Percentiles rank a stretch among this genome's conserved stretches.
Evolutionary conservation across 768 basidiomycete species (phyloP).

Genomic region (Phylloporus sp.): DNA sequence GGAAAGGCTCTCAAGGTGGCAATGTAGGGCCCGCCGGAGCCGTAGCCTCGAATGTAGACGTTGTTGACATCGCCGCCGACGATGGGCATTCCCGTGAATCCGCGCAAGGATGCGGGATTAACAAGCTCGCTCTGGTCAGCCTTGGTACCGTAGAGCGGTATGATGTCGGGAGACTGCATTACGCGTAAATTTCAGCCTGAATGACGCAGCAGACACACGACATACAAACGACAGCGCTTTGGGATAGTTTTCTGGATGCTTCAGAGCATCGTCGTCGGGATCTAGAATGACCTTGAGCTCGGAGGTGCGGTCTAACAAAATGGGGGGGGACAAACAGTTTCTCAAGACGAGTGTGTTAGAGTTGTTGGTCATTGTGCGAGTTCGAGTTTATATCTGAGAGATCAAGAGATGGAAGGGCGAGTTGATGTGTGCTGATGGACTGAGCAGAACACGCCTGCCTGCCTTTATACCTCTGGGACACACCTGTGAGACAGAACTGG

Average conservation of each 20-base stretch:
- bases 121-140: background rate
- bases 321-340: background rate
- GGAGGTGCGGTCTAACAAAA: background rate
- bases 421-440: background rate
- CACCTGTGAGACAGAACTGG: background rate
- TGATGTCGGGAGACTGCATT: slow-evolving; percentile 3
- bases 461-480: slow-evolving; percentile 2
- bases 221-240: slow-evolving; percentile 1
- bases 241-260: background rate
- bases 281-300: background rate
- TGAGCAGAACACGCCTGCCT: background rate
- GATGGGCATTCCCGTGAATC: slow-evolving; percentile 4
- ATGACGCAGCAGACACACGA: background rate
- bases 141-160: slow-evolving; percentile 1
- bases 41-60: slow-evolving; percentile 5
- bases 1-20: slow-evolving; percentile 4
- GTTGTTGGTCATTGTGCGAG: background rate
- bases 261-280: slow-evolving; percentile 1
- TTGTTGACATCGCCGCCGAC: slow-evolving; percentile 4
- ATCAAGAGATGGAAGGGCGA: background rate
- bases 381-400: background rate
- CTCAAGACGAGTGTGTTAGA: background rate
- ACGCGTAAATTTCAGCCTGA: background rate
- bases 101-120: background rate
- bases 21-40: background rate